Evolutionary conservation across 768 basidiomycete species (phyloP), one percentile per base, ranked within the genome.

Genomic region (Filobasidium wieringae): DNA sequence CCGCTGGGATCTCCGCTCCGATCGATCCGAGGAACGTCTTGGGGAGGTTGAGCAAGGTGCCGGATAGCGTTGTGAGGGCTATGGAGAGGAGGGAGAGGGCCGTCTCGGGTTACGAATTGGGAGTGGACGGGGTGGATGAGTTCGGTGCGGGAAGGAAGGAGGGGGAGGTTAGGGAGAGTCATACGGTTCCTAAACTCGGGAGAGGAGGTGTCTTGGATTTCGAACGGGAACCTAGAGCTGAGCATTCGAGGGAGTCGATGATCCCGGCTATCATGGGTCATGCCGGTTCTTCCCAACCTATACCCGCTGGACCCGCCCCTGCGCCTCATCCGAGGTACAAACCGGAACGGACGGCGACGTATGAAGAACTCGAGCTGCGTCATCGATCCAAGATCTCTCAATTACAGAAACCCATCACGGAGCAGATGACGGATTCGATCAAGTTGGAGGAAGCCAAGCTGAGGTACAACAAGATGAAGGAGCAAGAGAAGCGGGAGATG

Each of bases 281-380:
- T 27, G 56, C 56, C 19, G 29, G 51, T 30, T 57, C 56, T 12
- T 6, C 12, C 17, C 22, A 37, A 37, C 40, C 52, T 4, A 22
- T 33, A 12, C 24, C 11, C 4, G 22, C 30, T 50, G 30, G 19
- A 22, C 30, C 7, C 14, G 32, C 32, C 33, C 22, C 19, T 15
- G 27, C 19, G 31, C 32, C 32, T 19, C 30, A 45, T 9, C 32
- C 39, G 17, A 9, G 7, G 9, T 30, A 36, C 26, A n/a, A 31
- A 27, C 17, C 33, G 14, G 47, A 57, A 9, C 56, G 56, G 22
- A 57, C 84, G 27, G 80, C 82, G 58, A 88, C 89, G 1, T 88
- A 86, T 69, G 90, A 92, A 72, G 88, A 93, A 69, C 78, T 93
- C 31, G 83, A 82, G 47, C 87, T 88, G 64, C 79, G 89, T 17